Conservation (phyloP, 2,329 filamentous ascomycete species). For the Fusarium poae region DNA sequence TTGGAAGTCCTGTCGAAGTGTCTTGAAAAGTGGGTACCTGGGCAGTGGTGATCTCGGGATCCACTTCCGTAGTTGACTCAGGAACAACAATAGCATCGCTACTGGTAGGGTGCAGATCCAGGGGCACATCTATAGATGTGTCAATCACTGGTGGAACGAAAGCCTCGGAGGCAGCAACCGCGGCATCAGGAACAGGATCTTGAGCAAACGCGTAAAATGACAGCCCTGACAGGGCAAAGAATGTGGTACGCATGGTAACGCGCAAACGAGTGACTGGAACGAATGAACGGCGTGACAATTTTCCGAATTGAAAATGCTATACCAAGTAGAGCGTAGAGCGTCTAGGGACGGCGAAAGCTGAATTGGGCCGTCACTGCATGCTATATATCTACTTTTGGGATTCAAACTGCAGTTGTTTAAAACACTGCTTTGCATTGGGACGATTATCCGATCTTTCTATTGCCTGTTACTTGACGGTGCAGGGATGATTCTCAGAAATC, state of each 20-base stretch:
- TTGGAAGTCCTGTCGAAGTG: neutral
- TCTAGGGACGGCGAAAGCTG: too few relatives aligned
- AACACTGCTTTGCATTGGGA: too few relatives aligned
- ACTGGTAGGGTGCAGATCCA: neutral
- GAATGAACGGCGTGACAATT: neutral
- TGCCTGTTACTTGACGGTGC: too few relatives aligned
- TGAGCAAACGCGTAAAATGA: neutral
- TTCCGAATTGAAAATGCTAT: too few relatives aligned
- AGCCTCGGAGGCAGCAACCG: neutral
- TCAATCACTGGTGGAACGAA: neutral
- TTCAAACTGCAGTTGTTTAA: too few relatives aligned
- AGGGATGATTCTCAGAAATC: too few relatives aligned
- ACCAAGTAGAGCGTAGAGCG: too few relatives aligned
- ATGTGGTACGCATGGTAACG: constrained; percentile 25
- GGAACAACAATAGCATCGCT: constrained; percentile 5
- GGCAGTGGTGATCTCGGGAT: neutral
- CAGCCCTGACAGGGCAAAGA: neutral
- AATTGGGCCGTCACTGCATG: too few relatives aligned
- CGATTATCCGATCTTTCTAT: too few relatives aligned
- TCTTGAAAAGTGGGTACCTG: too few relatives aligned
- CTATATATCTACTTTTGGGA: too few relatives aligned
- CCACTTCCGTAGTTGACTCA: neutral
- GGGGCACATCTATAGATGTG: neutral
- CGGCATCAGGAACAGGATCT: neutral
- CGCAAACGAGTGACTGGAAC: neutral